Conservation (phyloP, 176 grass and related monocot genomes). For the Secale cereale region DNA sequence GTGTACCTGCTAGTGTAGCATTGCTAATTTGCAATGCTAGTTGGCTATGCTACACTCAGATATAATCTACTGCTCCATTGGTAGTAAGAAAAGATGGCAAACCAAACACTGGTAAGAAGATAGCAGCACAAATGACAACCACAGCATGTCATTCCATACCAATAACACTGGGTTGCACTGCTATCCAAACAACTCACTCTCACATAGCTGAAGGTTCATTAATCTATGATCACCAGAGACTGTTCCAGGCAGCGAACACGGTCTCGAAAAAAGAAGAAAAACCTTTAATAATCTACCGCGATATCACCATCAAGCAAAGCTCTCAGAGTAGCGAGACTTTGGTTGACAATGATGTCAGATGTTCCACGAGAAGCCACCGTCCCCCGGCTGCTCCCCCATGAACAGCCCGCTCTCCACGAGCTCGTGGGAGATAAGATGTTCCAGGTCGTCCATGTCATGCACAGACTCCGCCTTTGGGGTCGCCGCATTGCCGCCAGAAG, state of each 20-base stretch:
- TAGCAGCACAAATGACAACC: not conserved
- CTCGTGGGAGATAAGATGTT: slow-evolving; percentile 39
- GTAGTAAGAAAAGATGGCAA: not conserved
- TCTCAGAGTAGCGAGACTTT: not conserved
- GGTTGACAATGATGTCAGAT: slow-evolving; percentile 8
- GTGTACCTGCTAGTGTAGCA: too few relatives aligned
- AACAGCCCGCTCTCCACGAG: slow-evolving; percentile 57
- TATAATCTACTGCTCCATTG: not conserved
- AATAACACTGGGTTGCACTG: not conserved
- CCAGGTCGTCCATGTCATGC: slow-evolving; percentile 53
- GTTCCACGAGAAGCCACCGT: slow-evolving; percentile 41
- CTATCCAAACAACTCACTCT: slow-evolving; percentile 26
- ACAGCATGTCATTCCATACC: not conserved
- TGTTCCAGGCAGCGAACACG: slow-evolving; percentile 10
- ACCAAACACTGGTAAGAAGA: not conserved
- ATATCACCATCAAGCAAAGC: slow-evolving; percentile 4
- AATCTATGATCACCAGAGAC: slow-evolving; percentile 21
- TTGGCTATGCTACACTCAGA: not conserved
- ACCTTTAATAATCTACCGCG: slow-evolving; percentile 7
- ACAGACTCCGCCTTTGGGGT: slow-evolving; percentile 52
- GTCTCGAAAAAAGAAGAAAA: not conserved
- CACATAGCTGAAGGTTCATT: slow-evolving; percentile 23
- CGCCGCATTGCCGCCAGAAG: slow-evolving; percentile 24
- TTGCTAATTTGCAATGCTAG: too few relatives aligned
- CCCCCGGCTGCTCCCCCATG: slow-evolving; percentile 43